A percentile compares a stretch with the other conserved stretches of the same genome.
Evolutionary conservation across 441 rosid genomes (phyloP).

Genomic region (Kokia cookei): DNA sequence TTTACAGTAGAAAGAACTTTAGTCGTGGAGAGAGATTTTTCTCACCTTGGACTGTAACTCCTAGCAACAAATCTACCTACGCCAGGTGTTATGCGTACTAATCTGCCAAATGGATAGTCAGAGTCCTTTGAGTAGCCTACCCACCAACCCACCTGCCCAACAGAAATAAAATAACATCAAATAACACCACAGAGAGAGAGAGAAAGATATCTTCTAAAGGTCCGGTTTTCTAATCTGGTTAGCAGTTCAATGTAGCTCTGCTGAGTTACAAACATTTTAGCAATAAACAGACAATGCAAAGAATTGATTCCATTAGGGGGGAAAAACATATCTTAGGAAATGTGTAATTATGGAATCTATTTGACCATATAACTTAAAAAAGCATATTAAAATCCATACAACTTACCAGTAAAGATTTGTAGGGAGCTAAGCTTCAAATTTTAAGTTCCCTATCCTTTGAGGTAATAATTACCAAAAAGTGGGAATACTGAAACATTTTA

Average conservation of each 20-base stretch:
- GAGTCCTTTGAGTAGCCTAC: conserved; percentile 77
- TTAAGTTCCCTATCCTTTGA: background rate
- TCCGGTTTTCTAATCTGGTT: background rate
- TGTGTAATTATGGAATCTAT: background rate
- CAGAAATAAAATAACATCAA: conserved; percentile 13
- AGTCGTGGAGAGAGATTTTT: conserved; percentile 5
- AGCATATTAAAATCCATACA: background rate
- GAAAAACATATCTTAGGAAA: background rate
- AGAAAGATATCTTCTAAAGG: background rate
- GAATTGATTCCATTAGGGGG: background rate
- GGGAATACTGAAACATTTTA: background rate
- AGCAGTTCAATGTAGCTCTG: background rate
- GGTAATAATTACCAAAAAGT: background rate
- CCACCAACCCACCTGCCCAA: conserved; percentile 94
- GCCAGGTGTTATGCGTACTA: conserved; percentile 75
- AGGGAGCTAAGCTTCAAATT: background rate
- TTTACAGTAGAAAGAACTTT: conserved; percentile 5
- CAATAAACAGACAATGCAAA: background rate
- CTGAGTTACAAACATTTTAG: background rate
- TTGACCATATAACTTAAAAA: background rate
- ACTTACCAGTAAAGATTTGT: background rate
- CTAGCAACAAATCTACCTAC: conserved; percentile 86
- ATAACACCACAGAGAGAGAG: background rate
- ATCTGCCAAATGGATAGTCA: conserved; percentile 80
- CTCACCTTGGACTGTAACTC: conserved; percentile 85